A percentile compares a stretch with the other conserved stretches of the same genome.
Evolutionary conservation across 768 basidiomycete species (phyloP).

Genomic region (Porpolomopsis calyptriformis): DNA sequence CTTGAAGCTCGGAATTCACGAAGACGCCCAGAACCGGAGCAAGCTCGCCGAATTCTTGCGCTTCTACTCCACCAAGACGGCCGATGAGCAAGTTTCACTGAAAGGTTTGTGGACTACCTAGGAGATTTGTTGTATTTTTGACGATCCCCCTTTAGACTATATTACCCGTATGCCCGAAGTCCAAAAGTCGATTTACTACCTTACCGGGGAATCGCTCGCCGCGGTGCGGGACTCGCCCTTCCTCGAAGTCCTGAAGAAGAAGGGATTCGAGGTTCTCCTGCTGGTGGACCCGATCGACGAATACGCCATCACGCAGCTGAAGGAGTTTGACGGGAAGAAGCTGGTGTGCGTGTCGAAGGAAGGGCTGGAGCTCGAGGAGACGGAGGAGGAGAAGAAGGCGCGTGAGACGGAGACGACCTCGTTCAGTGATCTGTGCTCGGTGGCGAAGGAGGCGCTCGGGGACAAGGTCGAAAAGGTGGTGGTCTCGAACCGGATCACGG

Average conservation of each 20-base stretch:
- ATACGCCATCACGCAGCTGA: constrained; percentile 96
- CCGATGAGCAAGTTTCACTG: constrained; percentile 84
- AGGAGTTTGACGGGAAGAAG: constrained; percentile 98
- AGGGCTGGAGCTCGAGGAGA: constrained; percentile 98
- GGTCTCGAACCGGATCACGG: constrained; percentile 93
- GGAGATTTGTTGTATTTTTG: not conserved
- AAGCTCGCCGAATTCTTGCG: constrained; percentile 99
- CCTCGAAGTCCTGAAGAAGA: constrained; percentile 99
- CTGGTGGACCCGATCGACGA: constrained; percentile 99
- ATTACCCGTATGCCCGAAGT: constrained; percentile 99
- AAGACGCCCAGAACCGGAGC: constrained; percentile 96
- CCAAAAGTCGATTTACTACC: constrained; percentile 98
- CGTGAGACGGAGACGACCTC: constrained; percentile 80
- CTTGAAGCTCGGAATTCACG: constrained; percentile 98
- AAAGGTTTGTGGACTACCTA: constrained; percentile 48
- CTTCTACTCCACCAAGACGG: constrained; percentile 92
- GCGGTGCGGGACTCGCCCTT: constrained; percentile 91
- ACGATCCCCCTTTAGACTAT: constrained; percentile 53
- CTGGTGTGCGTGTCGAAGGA: constrained; percentile 97
- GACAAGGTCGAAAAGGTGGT: constrained; percentile 99
- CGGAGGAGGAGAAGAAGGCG: constrained; percentile 88
- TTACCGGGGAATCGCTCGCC: constrained; percentile 94
- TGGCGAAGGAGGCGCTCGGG: constrained; percentile 96
- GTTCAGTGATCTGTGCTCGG: constrained; percentile 81
- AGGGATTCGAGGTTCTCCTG: constrained; percentile 95